phyloP scores from a whole-genome alignment of 2,329 filamentous ascomycete species.

The Exophiala oligosperma region DNA sequence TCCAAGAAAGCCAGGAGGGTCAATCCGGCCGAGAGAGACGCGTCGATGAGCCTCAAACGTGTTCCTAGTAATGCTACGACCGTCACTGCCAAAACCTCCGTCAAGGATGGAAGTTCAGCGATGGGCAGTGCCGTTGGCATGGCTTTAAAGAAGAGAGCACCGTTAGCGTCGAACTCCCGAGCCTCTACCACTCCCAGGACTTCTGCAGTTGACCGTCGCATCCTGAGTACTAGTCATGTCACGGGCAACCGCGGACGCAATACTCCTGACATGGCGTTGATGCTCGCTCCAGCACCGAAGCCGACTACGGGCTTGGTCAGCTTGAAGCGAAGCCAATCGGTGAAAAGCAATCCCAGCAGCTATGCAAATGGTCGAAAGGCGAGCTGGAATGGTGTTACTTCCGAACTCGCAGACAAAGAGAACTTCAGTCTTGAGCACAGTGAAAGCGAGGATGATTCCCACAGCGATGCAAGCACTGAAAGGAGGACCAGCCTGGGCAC shows the following conservation, averaged over 20 bases:
- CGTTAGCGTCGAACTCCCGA: constrained; percentile 39
- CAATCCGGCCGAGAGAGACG: constrained; percentile 31
- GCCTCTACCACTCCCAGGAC: constrained; percentile 47
- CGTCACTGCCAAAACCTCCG: constrained; percentile 40
- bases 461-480: constrained; percentile 53
- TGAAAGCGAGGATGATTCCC: constrained; percentile 39
- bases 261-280: constrained; percentile 45
- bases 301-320: constrained; percentile 48
- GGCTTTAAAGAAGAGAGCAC: constrained; percentile 53
- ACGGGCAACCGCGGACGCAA: constrained; percentile 61
- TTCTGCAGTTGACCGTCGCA: constrained; percentile 65
- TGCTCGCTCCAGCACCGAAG: constrained; percentile 31
- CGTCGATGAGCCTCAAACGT: constrained; percentile 55
- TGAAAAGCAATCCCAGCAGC: constrained; percentile 59
- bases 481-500: constrained; percentile 42
- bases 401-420: constrained; percentile 55
- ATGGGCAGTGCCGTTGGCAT: constrained; percentile 41
- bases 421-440: constrained; percentile 62
- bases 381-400: constrained; percentile 61
- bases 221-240: constrained; percentile 89
- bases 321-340: constrained; percentile 76
- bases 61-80: constrained; percentile 48
- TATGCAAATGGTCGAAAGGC: constrained; percentile 60
- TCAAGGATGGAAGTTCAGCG: constrained; percentile 33
- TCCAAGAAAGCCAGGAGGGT: constrained; percentile 31